phyloP scores from a whole-genome alignment of 139 green algal genomes.

The Diplosphaera chodatii region DNA sequence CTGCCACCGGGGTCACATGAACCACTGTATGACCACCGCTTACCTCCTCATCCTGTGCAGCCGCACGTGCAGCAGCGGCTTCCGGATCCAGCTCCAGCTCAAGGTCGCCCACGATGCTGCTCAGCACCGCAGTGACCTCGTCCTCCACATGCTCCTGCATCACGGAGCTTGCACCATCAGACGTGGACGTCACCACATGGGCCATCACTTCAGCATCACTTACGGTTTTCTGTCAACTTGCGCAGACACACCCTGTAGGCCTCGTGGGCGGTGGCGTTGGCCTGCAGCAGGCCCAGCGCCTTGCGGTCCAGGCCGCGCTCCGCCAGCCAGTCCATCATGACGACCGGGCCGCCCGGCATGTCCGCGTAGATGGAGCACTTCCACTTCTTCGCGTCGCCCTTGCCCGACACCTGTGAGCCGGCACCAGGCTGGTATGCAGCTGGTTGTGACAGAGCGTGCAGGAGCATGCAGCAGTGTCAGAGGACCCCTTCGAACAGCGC shows the following conservation, averaged over 20 bases:
- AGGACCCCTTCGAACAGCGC: too few relatives aligned
- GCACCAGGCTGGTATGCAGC: too few relatives aligned
- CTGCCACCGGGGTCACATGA: too few relatives aligned
- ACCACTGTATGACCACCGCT: too few relatives aligned
- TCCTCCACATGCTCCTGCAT: conserved; percentile 5
- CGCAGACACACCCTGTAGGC: conserved; percentile 23
- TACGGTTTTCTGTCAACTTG: too few relatives aligned
- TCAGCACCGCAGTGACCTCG: conserved; percentile 10
- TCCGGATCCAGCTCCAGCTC: conserved; percentile 2
- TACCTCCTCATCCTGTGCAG: too few relatives aligned
- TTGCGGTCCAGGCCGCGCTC: conserved; percentile 45
- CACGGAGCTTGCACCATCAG: too few relatives aligned
- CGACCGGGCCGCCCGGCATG: not conserved
- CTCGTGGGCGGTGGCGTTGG: conserved; percentile 25
- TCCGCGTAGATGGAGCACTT: conserved; percentile 58
- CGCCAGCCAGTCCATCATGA: conserved; percentile 67
- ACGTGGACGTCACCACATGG: too few relatives aligned
- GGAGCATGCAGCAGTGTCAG: too few relatives aligned
- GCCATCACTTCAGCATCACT: too few relatives aligned
- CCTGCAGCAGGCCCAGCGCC: conserved; percentile 30
- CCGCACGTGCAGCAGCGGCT: not conserved
- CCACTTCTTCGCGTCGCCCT: conserved; percentile 85
- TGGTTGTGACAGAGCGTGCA: too few relatives aligned
- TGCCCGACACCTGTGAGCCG: conserved; percentile 64
- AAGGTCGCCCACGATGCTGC: conserved; percentile 10